These are phyloP conservation scores for Zea luxurians DNA, from an alignment of 176 grass and related monocot species.

Conservation along the genomic window DNA sequence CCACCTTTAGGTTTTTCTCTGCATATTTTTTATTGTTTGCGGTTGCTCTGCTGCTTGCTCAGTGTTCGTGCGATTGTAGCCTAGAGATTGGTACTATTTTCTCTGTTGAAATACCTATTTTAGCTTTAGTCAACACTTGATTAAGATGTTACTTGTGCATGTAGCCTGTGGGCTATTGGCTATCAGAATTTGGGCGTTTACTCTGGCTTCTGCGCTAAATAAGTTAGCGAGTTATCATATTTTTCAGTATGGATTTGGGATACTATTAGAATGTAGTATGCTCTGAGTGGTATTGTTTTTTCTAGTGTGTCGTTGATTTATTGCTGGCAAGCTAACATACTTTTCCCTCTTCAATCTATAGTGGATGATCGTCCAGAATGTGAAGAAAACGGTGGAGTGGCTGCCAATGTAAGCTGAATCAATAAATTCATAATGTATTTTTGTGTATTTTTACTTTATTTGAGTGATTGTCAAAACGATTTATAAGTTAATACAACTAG, in stretches of 20 bases:
- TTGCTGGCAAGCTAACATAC: conserved; percentile 9
- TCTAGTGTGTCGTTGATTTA: background rate
- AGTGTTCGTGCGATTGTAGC: background rate
- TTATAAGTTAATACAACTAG: conserved; percentile 10
- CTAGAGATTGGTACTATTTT: conserved; percentile 7
- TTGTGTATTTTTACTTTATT: background rate
- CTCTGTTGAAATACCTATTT: background rate
- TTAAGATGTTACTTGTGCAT: background rate
- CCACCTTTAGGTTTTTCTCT: conserved; percentile 41
- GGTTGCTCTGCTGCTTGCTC: background rate
- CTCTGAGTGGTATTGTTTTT: conserved; percentile 3
- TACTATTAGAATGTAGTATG: background rate
- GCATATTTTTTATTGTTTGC: background rate
- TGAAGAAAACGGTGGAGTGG: conserved; percentile 20
- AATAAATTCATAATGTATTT: background rate
- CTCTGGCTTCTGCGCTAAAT: background rate
- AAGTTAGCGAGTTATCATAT: background rate
- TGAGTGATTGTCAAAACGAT: background rate
- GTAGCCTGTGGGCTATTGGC: background rate
- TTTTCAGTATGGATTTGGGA: background rate
- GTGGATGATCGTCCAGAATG: conserved; percentile 31
- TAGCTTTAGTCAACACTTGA: conserved; percentile 10
- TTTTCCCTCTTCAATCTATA: conserved; percentile 11
- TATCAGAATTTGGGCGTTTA: background rate
- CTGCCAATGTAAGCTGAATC: conserved; percentile 34